Percentiles rank a stretch among this genome's conserved stretches.
Evolutionary conservation across 352 stramenopile species (phyloP).

Genomic region (Globisporangium cederbergense): DNA sequence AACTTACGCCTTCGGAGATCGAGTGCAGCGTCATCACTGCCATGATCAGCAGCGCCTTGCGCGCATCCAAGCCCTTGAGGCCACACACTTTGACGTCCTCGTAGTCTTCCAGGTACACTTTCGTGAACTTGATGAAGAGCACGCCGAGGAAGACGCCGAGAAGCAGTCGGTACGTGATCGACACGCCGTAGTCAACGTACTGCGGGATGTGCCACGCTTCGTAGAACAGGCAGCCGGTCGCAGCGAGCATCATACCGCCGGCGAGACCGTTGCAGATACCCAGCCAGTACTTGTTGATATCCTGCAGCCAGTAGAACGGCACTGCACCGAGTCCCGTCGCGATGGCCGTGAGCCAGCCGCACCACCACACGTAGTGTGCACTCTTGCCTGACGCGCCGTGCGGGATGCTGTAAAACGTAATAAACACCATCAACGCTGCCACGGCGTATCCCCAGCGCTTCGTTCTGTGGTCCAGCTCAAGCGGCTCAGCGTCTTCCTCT

Average conservation of each 20-base stretch:
- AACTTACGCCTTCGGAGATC: conserved; percentile 93
- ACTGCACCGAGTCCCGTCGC: conserved; percentile 93
- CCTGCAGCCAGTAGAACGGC: conserved; percentile 92
- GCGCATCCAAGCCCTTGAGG: conserved; percentile 78
- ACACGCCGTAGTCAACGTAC: conserved; percentile 63
- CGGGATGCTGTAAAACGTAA: conserved; percentile 66
- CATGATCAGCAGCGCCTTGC: conserved; percentile 95
- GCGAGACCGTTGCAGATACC: conserved; percentile 94
- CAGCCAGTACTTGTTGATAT: conserved; percentile 94
- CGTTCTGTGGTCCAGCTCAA: conserved; percentile 23
- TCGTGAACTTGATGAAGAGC: conserved; percentile 96
- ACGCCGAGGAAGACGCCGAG: conserved; percentile 91
- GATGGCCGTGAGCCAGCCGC: conserved; percentile 96
- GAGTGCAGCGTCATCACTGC: conserved; percentile 99
- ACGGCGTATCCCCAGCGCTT: conserved; percentile 42
- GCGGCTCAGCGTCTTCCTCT: conserved; percentile 15
- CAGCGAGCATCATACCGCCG: conserved; percentile 98
- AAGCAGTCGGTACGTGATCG: conserved; percentile 73
- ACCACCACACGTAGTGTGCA: conserved; percentile 95
- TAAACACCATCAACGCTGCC: conserved; percentile 46
- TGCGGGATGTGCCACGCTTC: conserved; percentile 89
- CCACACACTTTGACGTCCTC: conserved; percentile 92
- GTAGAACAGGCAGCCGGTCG: conserved; percentile 92
- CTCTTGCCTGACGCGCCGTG: conserved; percentile 45
- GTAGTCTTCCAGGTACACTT: conserved; percentile 93